A percentile compares a stretch with the other conserved stretches of the same genome.
Conservation (phyloP, 441 rosid species). For the Populus trichocarpa region DNA sequence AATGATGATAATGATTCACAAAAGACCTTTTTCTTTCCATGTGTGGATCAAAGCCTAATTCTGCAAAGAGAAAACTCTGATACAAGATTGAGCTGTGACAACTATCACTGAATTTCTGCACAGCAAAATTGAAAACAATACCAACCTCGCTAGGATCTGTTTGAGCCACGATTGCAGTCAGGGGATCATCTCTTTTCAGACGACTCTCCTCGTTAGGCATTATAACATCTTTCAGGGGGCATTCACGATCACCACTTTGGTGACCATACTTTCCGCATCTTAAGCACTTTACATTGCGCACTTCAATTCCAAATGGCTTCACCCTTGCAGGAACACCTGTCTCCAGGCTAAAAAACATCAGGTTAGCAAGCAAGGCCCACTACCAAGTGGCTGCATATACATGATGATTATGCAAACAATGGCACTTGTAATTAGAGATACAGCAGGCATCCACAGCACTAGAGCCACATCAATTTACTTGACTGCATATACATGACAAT, state of each 20-base stretch:
- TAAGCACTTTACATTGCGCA: conserved; percentile 85
- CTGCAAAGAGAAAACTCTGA: background rate
- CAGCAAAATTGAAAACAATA: conserved; percentile 3
- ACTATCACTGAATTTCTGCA: conserved; percentile 7
- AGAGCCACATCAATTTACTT: background rate
- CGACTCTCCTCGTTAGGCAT: conserved; percentile 93
- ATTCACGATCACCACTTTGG: conserved; percentile 96
- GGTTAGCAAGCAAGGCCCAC: background rate
- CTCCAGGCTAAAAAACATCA: conserved; percentile 54
- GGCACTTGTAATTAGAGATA: background rate
- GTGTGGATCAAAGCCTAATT: background rate
- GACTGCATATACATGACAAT: background rate
- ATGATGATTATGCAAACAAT: background rate
- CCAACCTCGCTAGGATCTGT: conserved; percentile 78
- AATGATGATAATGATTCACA: too few relatives aligned
- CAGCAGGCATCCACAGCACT: background rate
- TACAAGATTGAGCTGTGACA: background rate
- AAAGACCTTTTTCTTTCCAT: background rate
- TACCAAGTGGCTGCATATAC: background rate
- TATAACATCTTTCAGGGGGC: conserved; percentile 86
- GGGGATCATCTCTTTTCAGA: conserved; percentile 86
- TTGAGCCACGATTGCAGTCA: conserved; percentile 78
- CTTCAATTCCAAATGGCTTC: conserved; percentile 88
- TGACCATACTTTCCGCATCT: conserved; percentile 89
- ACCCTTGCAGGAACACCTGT: conserved; percentile 75